A percentile compares a stretch with the other conserved stretches of the same genome.
Evolutionary conservation across 2,329 filamentous ascomycete genomes (phyloP).

Genomic region (Ilyonectria destructans): DNA sequence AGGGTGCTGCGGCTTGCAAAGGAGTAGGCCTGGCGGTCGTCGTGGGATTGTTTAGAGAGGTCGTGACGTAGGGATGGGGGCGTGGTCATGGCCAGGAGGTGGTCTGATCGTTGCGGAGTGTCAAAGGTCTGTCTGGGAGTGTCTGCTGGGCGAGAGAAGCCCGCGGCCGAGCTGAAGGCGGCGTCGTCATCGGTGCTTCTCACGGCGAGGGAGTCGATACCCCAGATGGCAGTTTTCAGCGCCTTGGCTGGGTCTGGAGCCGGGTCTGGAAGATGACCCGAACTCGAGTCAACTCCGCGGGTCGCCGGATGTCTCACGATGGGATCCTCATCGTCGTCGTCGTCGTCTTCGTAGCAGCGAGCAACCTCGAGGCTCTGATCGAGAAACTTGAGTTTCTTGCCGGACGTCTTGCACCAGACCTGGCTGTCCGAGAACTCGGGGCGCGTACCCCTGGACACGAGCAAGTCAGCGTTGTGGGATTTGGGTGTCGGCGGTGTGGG

Average conservation of each 20-base stretch:
- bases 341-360: slow-evolving; percentile 28
- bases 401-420: slow-evolving; percentile 37
- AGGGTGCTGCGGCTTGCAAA: slow-evolving; percentile 25
- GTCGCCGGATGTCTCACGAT: slow-evolving; percentile 4
- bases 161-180: neutral
- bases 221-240: slow-evolving; percentile 14
- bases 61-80: slow-evolving; percentile 1
- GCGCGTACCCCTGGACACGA: slow-evolving; percentile 25
- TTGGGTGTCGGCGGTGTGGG: neutral
- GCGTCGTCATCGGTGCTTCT: slow-evolving; percentile 11
- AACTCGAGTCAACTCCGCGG: neutral
- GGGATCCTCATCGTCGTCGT: slow-evolving; percentile 18
- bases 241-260: neutral
- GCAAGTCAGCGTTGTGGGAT: slow-evolving; percentile 12
- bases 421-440: slow-evolving; percentile 37
- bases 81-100: slow-evolving; percentile 7
- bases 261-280: neutral
- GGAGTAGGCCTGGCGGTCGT: slow-evolving; percentile 2
- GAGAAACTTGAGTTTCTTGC: slow-evolving; percentile 40
- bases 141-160: neutral
- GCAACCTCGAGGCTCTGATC: slow-evolving; percentile 39
- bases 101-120: slow-evolving; percentile 8
- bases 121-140: slow-evolving; percentile 2
- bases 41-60: neutral
- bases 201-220: slow-evolving; percentile 11